Conservation (phyloP, 495 filamentous ascomycete species). For the Hypoxylon rickii region DNA sequence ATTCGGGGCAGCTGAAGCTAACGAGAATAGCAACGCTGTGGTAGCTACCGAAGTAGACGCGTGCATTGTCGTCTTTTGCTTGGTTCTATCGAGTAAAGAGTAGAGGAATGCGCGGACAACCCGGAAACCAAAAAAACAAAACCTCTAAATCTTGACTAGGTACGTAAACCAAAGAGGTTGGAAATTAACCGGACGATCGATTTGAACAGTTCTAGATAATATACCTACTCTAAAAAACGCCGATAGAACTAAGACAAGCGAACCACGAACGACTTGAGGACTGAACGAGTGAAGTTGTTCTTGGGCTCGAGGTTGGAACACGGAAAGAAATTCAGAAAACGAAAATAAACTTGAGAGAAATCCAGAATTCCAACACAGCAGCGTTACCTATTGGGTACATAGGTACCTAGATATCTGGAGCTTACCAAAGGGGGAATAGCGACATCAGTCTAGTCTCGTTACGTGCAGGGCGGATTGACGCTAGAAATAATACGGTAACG, state of each 20-base stretch:
- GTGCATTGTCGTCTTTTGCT: constrained; percentile 8
- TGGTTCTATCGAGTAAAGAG: not conserved
- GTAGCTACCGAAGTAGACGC: constrained; percentile 8
- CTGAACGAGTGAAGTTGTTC: constrained; percentile 3
- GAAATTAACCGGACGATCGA: no score
- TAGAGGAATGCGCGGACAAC: constrained; percentile 8
- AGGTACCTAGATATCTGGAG: not conserved
- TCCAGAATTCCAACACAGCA: no score
- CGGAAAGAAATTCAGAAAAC: constrained; percentile 1
- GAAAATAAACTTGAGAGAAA: constrained; percentile 3
- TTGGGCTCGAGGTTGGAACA: not conserved
- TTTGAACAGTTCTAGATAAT: not conserved
- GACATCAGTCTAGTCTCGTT: no score
- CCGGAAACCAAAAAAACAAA: constrained; percentile 4
- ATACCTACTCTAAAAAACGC: not conserved
- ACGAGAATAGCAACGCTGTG: constrained; percentile 21
- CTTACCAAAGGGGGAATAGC: not conserved
- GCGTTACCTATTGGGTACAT: no score
- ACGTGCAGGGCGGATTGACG: no score
- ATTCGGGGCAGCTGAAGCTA: constrained; percentile 21
- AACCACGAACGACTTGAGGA: no score
- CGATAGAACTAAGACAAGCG: constrained; percentile 1
- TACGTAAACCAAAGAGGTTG: no score
- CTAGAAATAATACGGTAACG: constrained; percentile 2
- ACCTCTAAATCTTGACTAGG: no score